Base-by-base conservation (phyloP, 2,329 filamentous ascomycete species). In the Nigrospora sphaerica region DNA sequence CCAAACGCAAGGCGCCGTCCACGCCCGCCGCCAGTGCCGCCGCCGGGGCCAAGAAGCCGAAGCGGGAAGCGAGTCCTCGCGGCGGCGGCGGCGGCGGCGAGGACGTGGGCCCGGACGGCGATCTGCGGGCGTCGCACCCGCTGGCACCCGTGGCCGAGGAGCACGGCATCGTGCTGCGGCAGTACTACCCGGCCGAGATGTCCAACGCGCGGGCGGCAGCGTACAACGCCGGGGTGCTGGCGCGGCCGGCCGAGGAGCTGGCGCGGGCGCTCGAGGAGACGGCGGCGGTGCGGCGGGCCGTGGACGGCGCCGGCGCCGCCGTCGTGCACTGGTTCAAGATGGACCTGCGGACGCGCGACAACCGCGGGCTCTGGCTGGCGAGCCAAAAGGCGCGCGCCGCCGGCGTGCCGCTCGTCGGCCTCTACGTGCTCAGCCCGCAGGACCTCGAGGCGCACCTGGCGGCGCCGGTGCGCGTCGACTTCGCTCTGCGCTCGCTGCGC, bases 271-370 rank as follows among this genome's bases (percentile, higher is more conserved):
- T 90, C 6, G 61, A 72, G 19, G 77, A 82, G 2, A 93, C 88
- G 0, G 65, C 72, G 3, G 56, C 65, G 0, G 62, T 66, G 33
- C 75, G 86, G 10, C 68, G 72, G 28, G 63, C 68, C 1, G 73
- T 86, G 12, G 51, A 67, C 1, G 67, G 67, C 1, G 68, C 74
- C 0, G 77, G 78, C 31, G 69, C 78, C 23, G 80, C 83, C 0
- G 84, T 95, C 0, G 78, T 95, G 0, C 88, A 95, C 65, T 95
- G 90, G 90, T 95, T 92, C 71, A 95, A 93, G 66, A 81, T 79
- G 58, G 91, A 95, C 62, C 66, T 95, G 43, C 77, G 90, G 3
- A 73, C 77, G 2, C 64, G 68, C 1, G 91, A 96, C 62, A 95
- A 95, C 61, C 84, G 78, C 10, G 79, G 79, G 0, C 64, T 95